A percentile compares a stretch with the other conserved stretches of the same genome.
phyloP scores from a whole-genome alignment of 2,329 filamentous ascomycete species.

The Fusarium chuoi region DNA sequence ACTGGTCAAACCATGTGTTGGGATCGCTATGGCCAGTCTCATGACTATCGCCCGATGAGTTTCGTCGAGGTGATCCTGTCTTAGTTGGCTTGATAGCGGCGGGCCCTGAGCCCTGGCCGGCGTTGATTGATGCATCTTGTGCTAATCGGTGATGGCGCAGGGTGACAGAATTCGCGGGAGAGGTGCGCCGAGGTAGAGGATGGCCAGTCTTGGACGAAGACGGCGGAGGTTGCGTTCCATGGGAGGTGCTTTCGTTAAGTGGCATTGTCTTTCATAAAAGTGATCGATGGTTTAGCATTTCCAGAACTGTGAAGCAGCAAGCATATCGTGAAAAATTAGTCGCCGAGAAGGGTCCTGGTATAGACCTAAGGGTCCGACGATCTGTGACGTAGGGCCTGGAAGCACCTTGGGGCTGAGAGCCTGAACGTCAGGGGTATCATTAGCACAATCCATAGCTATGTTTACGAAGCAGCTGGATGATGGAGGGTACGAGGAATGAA shows the following conservation, averaged over 20 bases:
- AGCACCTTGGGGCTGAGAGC: slow-evolving; percentile 14
- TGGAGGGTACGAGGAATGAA: slow-evolving; percentile 13
- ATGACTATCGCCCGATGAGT: slow-evolving; percentile 62
- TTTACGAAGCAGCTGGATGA: background rate
- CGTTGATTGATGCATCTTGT: slow-evolving; percentile 53
- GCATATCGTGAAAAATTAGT: slow-evolving; percentile 6
- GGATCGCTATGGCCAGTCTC: slow-evolving; percentile 61
- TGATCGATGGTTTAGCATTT: slow-evolving; percentile 24
- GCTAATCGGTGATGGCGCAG: slow-evolving; percentile 58
- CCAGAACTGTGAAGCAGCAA: background rate
- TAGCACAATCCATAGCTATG: slow-evolving; percentile 19
- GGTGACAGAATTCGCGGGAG: slow-evolving; percentile 59
- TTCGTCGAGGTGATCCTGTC: slow-evolving; percentile 44
- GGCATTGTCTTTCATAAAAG: slow-evolving; percentile 43
- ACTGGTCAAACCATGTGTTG: slow-evolving; percentile 64
- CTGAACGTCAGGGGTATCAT: slow-evolving; percentile 14
- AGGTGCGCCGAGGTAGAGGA: slow-evolving; percentile 56
- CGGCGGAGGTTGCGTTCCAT: slow-evolving; percentile 41
- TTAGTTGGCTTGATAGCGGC: slow-evolving; percentile 25
- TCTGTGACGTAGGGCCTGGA: slow-evolving; percentile 37
- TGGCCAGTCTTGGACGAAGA: slow-evolving; percentile 48
- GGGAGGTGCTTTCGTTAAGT: slow-evolving; percentile 37
- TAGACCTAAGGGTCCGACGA: slow-evolving; percentile 24
- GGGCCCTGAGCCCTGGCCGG: slow-evolving; percentile 40
- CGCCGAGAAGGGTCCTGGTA: slow-evolving; percentile 13